Base-by-base conservation (phyloP, 768 basidiomycete species). In the Suillus subaureus region DNA sequence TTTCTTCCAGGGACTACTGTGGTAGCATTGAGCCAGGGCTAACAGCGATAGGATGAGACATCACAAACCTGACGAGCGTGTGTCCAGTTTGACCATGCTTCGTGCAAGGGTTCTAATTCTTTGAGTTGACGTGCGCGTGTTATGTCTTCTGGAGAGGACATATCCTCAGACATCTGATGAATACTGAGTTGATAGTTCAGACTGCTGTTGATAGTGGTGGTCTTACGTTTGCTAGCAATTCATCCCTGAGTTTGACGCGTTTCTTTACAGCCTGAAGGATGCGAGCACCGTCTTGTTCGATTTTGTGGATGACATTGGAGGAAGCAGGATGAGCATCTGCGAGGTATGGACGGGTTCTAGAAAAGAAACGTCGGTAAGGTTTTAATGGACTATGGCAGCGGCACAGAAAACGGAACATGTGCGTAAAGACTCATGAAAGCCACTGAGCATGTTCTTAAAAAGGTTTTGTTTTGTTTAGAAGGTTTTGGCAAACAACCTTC, bases 41-140 rank as follows among this genome's bases (percentile, higher is more conserved):
- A 55, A 31, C 56, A 52, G 66, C n/a, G 64, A 62, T 40, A 43
- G 26, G 26, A 51, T 18, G 33, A 60, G 35, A 45, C 26, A 15
- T n/a, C 9, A 77, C 84, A 63, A 67, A 92, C 94, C 81, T 88
- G 70, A 66, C 80, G 80, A 6, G 85, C 82, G n/a, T 78, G 75
- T 26, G 72, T 72, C 86, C 89, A 94, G 28, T 81, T 74, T 35
- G 85, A 77, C 93, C 93, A 96, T 12, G 89, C 89, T 13, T 80
- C 75, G 43, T 85, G 82, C 4, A 96, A 78, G 2, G 87, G 82
- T 68, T 93, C 90, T 15, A 89, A 75, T 64, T 93, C 90, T 68
- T 90, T 91, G 52, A 90, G 74, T 31, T 85, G 82, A 67, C 87
- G 88, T 1, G 90, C 82, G 12, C 81, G 78, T 12, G 78, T 74